These are phyloP conservation scores for Termitomyces sp. DNA, from an alignment of 768 basidiomycete species.

Conservation along the genomic window DNA sequence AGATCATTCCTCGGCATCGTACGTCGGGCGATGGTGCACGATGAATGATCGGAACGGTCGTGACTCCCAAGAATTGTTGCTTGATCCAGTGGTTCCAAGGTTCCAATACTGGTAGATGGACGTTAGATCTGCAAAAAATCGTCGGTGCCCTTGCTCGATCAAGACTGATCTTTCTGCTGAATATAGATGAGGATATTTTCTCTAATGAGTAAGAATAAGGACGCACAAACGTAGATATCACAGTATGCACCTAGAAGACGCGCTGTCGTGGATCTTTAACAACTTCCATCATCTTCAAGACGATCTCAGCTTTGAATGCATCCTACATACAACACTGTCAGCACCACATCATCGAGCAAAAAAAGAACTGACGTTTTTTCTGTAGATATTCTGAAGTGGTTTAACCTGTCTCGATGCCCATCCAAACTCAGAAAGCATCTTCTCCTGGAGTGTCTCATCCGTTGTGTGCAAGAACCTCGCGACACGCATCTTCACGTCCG, in stretches of 20 bases:
- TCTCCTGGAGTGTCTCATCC: conserved; percentile 32
- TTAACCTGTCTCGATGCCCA: conserved; percentile 51
- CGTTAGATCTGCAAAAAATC: not conserved
- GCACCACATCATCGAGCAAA: not conserved
- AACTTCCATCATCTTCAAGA: conserved; percentile 19
- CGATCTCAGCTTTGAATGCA: conserved; percentile 20
- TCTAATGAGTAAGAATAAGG: not conserved
- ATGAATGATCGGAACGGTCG: too few species aligned
- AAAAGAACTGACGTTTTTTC: conserved; percentile 33
- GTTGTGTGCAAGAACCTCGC: conserved; percentile 41
- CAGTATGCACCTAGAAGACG: not conserved
- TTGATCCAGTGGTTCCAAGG: not conserved
- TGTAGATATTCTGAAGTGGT: conserved; percentile 37
- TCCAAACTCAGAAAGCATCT: conserved; percentile 40
- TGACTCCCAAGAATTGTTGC: not conserved
- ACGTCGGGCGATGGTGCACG: not conserved
- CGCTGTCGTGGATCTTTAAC: conserved; percentile 23
- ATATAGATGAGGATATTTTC: not conserved
- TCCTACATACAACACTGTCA: conserved; percentile 5
- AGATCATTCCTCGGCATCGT: not conserved
- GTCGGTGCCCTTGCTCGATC: not conserved
- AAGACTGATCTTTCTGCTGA: not conserved
- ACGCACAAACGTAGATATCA: not conserved
- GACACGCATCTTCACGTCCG: conserved; percentile 45
- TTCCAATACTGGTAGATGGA: not conserved